A percentile compares a stretch with the other conserved stretches of the same genome.
phyloP scores from a whole-genome alignment of 1,284 basidiomycete genomes.

The Phaffia rhodozyma region DNA sequence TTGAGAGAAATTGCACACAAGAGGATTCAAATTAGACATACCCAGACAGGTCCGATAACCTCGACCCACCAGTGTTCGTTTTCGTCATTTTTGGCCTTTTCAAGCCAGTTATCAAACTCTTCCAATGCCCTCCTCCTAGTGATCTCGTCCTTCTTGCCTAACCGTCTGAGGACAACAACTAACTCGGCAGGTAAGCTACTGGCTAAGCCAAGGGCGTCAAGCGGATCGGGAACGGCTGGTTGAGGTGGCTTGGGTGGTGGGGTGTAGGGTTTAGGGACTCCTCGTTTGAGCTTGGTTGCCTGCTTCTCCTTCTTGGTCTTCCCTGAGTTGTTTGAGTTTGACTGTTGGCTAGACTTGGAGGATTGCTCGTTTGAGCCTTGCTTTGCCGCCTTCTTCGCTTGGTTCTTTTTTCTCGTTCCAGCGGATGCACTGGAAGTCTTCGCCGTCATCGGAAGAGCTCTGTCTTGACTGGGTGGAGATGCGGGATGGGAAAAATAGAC shows the following conservation, averaged over 20 bases:
- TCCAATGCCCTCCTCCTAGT: conserved; percentile 81
- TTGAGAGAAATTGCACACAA: background rate
- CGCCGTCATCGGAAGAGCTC: background rate
- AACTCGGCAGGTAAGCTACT: conserved; percentile 68
- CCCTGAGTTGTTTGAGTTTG: conserved; percentile 25
- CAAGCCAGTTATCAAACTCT: conserved; percentile 62
- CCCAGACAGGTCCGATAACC: conserved; percentile 76
- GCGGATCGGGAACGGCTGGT: conserved; percentile 72
- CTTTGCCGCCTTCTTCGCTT: conserved; percentile 26
- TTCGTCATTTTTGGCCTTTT: conserved; percentile 35
- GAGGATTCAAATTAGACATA: conserved; percentile 39
- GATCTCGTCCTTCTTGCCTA: conserved; percentile 83
- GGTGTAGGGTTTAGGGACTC: conserved; percentile 58
- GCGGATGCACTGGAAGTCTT: conserved; percentile 54
- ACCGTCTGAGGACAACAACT: conserved; percentile 63
- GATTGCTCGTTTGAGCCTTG: conserved; percentile 6
- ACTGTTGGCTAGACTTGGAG: background rate
- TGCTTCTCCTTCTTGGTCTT: conserved; percentile 41
- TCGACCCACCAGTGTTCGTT: conserved; percentile 23
- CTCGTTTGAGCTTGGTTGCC: conserved; percentile 53
- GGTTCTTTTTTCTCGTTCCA: conserved; percentile 62
- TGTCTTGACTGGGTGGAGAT: no score
- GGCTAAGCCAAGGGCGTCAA: conserved; percentile 74
- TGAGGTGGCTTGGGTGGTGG: conserved; percentile 79
- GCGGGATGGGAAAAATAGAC: no score